Base-by-base conservation (phyloP, 306 rosid genomes). In the Vigna hirtella region DNA sequence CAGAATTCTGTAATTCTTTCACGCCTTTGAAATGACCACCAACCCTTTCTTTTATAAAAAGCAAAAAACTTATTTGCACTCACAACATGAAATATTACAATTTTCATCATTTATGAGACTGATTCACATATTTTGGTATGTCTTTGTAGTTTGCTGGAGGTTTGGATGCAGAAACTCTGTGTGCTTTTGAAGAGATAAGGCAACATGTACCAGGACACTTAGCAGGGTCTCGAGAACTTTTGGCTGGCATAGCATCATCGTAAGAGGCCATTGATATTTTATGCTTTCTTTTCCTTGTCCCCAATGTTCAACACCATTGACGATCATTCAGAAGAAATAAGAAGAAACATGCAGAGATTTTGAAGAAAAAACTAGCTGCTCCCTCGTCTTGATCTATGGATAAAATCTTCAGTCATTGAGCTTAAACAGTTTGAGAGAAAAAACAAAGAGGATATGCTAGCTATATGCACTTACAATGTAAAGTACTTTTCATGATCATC, bases 91-190 rank as follows among this genome's bases (percentile, higher is more conserved):
- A 63, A 34, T 9, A 63, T 63, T 61, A 2, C 48, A 63, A 34
- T 34, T 34, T 34, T 16, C 48, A 38, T 11, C 17, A 61, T 61
- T 66, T 9, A 30, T 79, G 13, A 15, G 4, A 24, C 16, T 47
- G 22, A 64, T 22, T 32, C 20, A 5, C 45, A 40, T 10, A 36
- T 49, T 73, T 32, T 70, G 17, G 12, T 26, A n/a, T 70, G 56
- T 43, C 30, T 71, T 38, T 83, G 82, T 87, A 93, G 96, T 93
- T 93, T 81, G 92, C 94, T 32, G 98, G 98, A 56, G 98, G 98
- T 74, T 77, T 90, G 24, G 96, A 93, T 78, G 84, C 98, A 9
- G 98, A 93, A 84, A 86, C 94, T 28, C 45, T 89, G 65, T 90
- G 93, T 36, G 96, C 98, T 47, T 82, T 93, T 7, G 89, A 93